Evolutionary conservation across 768 basidiomycete genomes (phyloP).

Genomic region (Glaciozyma martinii): DNA sequence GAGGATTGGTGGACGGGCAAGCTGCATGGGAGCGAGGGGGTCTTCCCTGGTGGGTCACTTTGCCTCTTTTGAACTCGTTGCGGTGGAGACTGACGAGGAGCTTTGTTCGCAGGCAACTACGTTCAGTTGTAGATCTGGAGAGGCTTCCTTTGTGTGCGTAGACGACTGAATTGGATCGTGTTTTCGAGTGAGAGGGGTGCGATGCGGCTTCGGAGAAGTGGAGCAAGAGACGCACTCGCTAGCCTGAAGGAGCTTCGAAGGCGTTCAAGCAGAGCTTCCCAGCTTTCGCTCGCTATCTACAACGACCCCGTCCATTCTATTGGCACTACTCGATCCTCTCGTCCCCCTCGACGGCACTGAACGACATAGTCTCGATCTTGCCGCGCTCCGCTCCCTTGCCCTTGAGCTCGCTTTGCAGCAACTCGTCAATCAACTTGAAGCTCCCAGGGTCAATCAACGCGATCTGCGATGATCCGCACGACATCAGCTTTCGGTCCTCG

Average conservation of each 20-base stretch:
- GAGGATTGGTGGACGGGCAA: slow-evolving; percentile 99
- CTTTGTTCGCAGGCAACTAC: too few species aligned
- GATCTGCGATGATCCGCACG: slow-evolving; percentile 48
- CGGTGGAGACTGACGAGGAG: too few species aligned
- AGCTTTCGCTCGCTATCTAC: background rate
- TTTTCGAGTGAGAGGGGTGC: background rate
- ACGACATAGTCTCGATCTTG: slow-evolving; percentile 31
- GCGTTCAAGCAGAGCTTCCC: background rate
- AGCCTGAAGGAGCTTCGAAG: too few species aligned
- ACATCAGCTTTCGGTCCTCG: background rate
- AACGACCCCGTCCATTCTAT: background rate
- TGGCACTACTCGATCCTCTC: slow-evolving; percentile 24
- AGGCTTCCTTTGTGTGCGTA: background rate
- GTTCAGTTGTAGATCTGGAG: background rate
- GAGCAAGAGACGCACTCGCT: too few species aligned
- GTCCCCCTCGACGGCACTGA: slow-evolving; percentile 15
- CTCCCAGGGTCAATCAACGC: slow-evolving; percentile 88
- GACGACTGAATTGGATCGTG: background rate
- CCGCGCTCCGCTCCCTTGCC: slow-evolving; percentile 42
- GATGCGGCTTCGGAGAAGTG: background rate
- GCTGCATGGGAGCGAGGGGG: slow-evolving; percentile 69
- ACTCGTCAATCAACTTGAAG: slow-evolving; percentile 78
- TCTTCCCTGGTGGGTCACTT: slow-evolving; percentile 57
- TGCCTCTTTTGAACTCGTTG: too few species aligned
- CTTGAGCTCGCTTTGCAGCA: slow-evolving; percentile 84